Evolutionary conservation across 2,329 filamentous ascomycete genomes (phyloP), one percentile per base, ranked within the genome.

Genomic region (Monilinia fructigena): DNA sequence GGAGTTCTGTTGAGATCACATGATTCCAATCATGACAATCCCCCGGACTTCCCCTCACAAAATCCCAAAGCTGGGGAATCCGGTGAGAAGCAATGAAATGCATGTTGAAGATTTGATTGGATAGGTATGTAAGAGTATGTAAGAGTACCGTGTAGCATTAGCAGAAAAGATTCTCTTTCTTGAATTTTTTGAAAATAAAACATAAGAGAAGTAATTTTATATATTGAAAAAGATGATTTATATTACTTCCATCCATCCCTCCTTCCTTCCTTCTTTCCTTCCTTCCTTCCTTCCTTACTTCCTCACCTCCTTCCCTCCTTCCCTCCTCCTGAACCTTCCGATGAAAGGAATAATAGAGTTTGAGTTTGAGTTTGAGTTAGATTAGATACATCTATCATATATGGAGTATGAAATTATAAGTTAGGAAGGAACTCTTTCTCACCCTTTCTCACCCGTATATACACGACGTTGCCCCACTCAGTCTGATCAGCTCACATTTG

Each of bases 11-110:
- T 64, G 62, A 48, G 52, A 64, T 38, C 28, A n/a, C 40, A 23
- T 48, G 53, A 53, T 53, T 38, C 20, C 18, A 12, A 40, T 14
- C 11, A 40, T 40, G 42, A 3, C 12, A 48, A 48, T 31, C 16
- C 50, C 50, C 38, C 62, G 62, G 62, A 64, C 62, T 64, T 58
- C 62, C 62, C 62, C 62, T 64, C 53, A 14, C 5, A 8, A 48
- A 47, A 38, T 23, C 3, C 1, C 12, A 38, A 26, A 20, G 10
- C n/a, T 64, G 42, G 40, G 16, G 28, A 58, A 58, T 64, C 40
- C 42, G 62, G 40, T 58, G 61, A 63, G 38, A n/a, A 31, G 54
- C 31, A 35, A 38, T 18, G 16, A 18, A 12, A 55, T 28, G 23
- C 20, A 23, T 20, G 10, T 35, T 31, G 16, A 23, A 23, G 38